Percentiles rank a stretch among this genome's conserved stretches.
phyloP scores from a whole-genome alignment of 129 eudicot species.

The Smallanthus sonchifolius region DNA sequence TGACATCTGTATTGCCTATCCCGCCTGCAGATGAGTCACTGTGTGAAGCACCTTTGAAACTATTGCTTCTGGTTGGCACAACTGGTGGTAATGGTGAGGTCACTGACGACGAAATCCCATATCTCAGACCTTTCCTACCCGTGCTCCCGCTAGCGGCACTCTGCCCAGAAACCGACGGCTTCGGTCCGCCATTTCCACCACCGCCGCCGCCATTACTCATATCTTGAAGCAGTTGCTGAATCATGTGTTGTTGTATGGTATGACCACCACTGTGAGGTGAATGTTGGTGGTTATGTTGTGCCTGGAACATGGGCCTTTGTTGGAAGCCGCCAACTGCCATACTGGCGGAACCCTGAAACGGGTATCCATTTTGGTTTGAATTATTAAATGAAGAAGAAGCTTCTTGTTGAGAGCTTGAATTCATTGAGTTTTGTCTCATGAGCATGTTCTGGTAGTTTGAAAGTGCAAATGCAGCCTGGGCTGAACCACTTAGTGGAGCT shows the following conservation, averaged over 20 bases:
- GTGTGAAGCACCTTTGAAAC: slow-evolving; percentile 50
- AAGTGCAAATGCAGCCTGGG: slow-evolving; percentile 57
- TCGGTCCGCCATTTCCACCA: slow-evolving; percentile 31
- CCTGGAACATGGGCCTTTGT: slow-evolving; percentile 36
- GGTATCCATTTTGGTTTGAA: slow-evolving; percentile 35
- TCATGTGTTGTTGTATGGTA: slow-evolving; percentile 72
- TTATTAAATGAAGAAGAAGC: slow-evolving; percentile 56
- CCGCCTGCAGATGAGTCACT: slow-evolving; percentile 49
- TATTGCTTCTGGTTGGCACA: slow-evolving; percentile 60
- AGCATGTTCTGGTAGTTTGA: slow-evolving; percentile 63
- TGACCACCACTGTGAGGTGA: slow-evolving; percentile 39
- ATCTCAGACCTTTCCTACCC: slow-evolving; percentile 43
- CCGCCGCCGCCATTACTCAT: slow-evolving; percentile 45
- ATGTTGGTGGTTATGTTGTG: slow-evolving; percentile 46
- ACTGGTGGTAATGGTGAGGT: slow-evolving; percentile 35
- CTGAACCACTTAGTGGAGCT: slow-evolving; percentile 50
- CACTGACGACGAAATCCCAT: slow-evolving; percentile 28
- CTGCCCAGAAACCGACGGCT: slow-evolving; percentile 48
- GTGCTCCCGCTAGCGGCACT: slow-evolving; percentile 46
- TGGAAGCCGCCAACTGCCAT: slow-evolving; percentile 43
- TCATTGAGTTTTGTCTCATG: slow-evolving; percentile 72
- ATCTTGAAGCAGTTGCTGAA: slow-evolving; percentile 70
- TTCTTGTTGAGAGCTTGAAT: slow-evolving; percentile 66
- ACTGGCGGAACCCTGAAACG: slow-evolving; percentile 42
- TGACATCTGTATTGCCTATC: not conserved